Evolutionary conservation across 2,329 filamentous ascomycete genomes (phyloP), one percentile per base, ranked within the genome.

Genomic region (Chaetomiaceae sp.): DNA sequence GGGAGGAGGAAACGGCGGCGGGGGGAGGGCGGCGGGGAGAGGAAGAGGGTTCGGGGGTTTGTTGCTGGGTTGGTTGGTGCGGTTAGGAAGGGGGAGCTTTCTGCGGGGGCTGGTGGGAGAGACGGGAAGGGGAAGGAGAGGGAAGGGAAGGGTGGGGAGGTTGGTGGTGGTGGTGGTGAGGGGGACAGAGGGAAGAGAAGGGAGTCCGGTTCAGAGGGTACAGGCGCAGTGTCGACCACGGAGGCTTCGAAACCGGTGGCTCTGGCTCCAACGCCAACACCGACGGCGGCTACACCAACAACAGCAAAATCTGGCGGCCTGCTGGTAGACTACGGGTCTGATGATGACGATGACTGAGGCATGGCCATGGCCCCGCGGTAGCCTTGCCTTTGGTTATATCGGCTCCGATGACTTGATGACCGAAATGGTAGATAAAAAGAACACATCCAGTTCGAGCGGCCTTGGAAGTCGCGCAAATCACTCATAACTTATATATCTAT

Each of bases 1-100:
- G 60, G 34, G 14, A 56, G 65, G 20, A 70, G 67, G 63, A 70
- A 70, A 63, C 68, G 68, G 64, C 69, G 66, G 61, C 70, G 71
- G 68, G 59, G 71, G 71, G 41, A 67, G 64, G 34, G 16, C 7
- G 43, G 37, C 27, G 37, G 34, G 5, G 52, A 46, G 27, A 57
- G 34, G 23, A 56, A 55, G 53, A 57, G 48, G 45, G 27, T 29
- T 37, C 50, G 16, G 43, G 42, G 49, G 18, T 38, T 53, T 43
- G 69, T 69, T 54, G 67, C 64, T 3, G n/a, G 25, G 25, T 27
- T 5, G 25, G 25, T 27, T 9, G 25, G 25, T 27, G 25, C 5
- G 25, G 58, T 61, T 37, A 64, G 60, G 49, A 47, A 25, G 42
- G 38, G 18, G 53, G 27, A 8, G 40, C 40, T 33, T 20, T 60